Conservation (phyloP, 495 filamentous ascomycete species). For the Talaromyces nanjingensis region DNA sequence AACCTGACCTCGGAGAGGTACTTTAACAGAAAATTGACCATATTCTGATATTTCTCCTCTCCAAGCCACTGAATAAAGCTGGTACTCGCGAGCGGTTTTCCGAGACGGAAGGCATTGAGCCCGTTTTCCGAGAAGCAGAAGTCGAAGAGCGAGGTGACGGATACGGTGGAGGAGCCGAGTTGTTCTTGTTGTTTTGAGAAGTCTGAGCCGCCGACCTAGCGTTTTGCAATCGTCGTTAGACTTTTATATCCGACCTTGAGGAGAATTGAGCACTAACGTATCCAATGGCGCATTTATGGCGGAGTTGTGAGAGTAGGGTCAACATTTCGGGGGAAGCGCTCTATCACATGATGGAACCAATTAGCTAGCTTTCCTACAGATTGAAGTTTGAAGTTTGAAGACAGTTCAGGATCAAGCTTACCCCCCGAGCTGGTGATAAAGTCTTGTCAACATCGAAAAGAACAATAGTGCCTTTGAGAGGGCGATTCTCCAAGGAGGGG, state of each 20-base stretch:
- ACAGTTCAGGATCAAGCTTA: neutral
- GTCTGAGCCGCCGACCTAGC: slow-evolving; percentile 69
- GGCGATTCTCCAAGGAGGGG: slow-evolving; percentile 71
- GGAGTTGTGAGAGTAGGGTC: slow-evolving; percentile 64
- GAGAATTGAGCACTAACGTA: slow-evolving; percentile 42
- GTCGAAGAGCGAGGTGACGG: slow-evolving; percentile 81
- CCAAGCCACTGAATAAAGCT: slow-evolving; percentile 91
- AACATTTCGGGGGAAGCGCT: slow-evolving; percentile 73
- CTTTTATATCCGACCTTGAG: no score
- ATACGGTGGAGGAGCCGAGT: slow-evolving; percentile 55
- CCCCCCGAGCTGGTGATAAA: slow-evolving; percentile 62
- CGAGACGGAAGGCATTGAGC: slow-evolving; percentile 80
- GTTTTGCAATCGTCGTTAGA: neutral
- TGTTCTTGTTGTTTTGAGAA: slow-evolving; percentile 93
- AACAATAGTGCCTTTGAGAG: slow-evolving; percentile 79
- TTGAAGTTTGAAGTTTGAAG: no score
- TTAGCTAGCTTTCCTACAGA: no score
- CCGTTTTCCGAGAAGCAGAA: slow-evolving; percentile 97
- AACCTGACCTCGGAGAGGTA: slow-evolving; percentile 82
- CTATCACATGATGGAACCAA: slow-evolving; percentile 24
- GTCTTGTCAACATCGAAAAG: slow-evolving; percentile 95
- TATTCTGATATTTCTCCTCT: slow-evolving; percentile 82
- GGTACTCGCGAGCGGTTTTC: slow-evolving; percentile 59
- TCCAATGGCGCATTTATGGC: slow-evolving; percentile 85
- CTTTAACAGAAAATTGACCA: slow-evolving; percentile 79